Percentiles rank a stretch among this genome's conserved stretches.
Conservation (phyloP, 2,329 filamentous ascomycete genomes). For the Arthrinium phaeospermum region DNA sequence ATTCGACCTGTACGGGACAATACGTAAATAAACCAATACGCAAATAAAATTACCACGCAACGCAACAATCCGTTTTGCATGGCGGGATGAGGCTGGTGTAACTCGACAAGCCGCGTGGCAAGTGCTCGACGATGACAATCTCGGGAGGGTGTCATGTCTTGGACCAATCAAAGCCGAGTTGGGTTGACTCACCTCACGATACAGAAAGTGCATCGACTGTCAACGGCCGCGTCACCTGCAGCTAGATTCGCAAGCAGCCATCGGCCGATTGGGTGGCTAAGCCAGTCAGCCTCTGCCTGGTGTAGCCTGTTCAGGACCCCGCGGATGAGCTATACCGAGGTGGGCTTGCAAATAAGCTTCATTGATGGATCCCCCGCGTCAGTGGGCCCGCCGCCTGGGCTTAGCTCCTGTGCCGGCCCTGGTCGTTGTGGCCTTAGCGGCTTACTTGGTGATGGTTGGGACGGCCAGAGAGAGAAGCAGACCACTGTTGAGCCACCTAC, state of each 20-base stretch:
- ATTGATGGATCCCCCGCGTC: slow-evolving; percentile 7
- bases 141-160: not conserved
- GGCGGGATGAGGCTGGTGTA: not conserved
- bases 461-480: not conserved
- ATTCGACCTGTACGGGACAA: slow-evolving; percentile 54
- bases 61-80: not conserved
- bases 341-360: slow-evolving; percentile 6
- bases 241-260: slow-evolving; percentile 9
- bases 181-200: not conserved
- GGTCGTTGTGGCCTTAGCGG: not conserved
- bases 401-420: not conserved
- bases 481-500: slow-evolving; percentile 1
- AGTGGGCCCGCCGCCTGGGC: not conserved
- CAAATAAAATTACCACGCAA: slow-evolving; percentile 28
- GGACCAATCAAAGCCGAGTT: not conserved
- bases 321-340: not conserved
- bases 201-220: not conserved
- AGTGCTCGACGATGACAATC: not conserved
- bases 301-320: slow-evolving; percentile 1
- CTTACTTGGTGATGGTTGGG: slow-evolving; percentile 1
- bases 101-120: not conserved
- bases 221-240: slow-evolving; percentile 13
- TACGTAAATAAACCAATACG: slow-evolving; percentile 32
- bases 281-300: not conserved
- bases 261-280: slow-evolving; percentile 1